Base-by-base conservation (phyloP, 164 flowering plant species). In the Annona cherimola region DNA sequence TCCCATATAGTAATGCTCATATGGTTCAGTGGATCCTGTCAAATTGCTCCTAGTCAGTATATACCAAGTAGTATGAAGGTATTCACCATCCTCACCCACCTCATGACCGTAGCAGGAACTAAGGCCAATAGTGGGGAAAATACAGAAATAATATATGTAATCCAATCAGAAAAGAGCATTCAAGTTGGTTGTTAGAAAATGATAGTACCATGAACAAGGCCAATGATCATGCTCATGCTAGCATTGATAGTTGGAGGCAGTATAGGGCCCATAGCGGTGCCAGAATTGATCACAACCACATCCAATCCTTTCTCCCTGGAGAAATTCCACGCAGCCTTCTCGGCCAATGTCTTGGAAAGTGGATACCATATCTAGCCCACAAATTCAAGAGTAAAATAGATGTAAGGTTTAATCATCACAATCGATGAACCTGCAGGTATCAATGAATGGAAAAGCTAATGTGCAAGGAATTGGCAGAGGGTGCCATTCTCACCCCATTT, bases 321-420 rank as follows among this genome's bases (percentile, higher is more conserved):
- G 79, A 90, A 93, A 3, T 91, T 87, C 98, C 95, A 93, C 35
- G 97, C 93, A 12, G 90, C 92, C 70, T 91, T 90, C 69, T 95
- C 99, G 4, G 99, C 99, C 42, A 91, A 71, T 42, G 89, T 88
- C 74, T 95, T 95, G 1, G 98, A 93, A 5, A 83, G 42, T 5
- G 97, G 85, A 83, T 95, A 95, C 98, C 99, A 95, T 11, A 87
- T 41, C 99, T 95, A 63, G 67, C 16, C 16, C 45, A 63, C 43
- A 11, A 50, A 50, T 50, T 11, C 8, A 50, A 63, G 11, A 40
- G 16, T 9, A 12, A 19, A 18, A 14, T 16, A 20, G 4, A 20
- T 16, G 4, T 16, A 20, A 61, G 18, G 26, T 14, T 16, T 18
- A 20, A 43, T 7, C 45, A 69, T 12, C 8, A 43, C 39, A 26